Base-by-base conservation (phyloP, 495 filamentous ascomycete genomes). In the Xylaria flabelliformis region DNA sequence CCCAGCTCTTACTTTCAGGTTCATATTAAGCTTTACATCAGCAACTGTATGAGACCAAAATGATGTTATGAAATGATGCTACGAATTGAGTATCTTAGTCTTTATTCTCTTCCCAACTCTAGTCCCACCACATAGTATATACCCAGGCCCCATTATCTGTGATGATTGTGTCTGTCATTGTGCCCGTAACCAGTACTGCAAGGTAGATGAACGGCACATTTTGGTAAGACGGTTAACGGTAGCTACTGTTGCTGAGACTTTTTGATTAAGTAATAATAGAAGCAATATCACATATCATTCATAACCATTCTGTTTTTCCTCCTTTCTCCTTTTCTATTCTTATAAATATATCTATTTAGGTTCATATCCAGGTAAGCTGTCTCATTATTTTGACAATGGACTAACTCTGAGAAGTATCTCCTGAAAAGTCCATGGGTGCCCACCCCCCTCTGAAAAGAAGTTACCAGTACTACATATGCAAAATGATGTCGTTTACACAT, bases 1-100 rank as follows among this genome's bases (percentile, higher is more conserved):
- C 77, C 85, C 85, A 83, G 87, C 80, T 81, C 89, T 87, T 75
- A 86, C 82, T 42, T 97, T 97, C 84, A 90, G 88, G 73, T 94
- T 88, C 75, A 88, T 86, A 72, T 77, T 94, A 51, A 82, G 80
- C 71, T 88, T 86, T 66, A 79, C 70, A 67, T 78, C 13, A 56
- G 9, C 32, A 6, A 21, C 36, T 26, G 15, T 17, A 62, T 64
- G 29, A 44, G 2, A 1, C 8, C 7, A 63, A 21, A 58, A 64
- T 19, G 19, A 64, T 46, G 32, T 50, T 26, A 61, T 10, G 21
- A 61, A 36, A 29, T 64, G 36, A 64, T 34, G 21, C 24, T 64
- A 9, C 17, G 8, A 64, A 24, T 44, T 46, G 21, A 64, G 19
- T 61, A n/a, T 21, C 32, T 61, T 36, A n/a, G 13, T 42, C 39